Percentiles rank a stretch among this genome's conserved stretches.
Evolutionary conservation across 2,329 filamentous ascomycete species (phyloP).

Genomic region (Penicillium frequentans): DNA sequence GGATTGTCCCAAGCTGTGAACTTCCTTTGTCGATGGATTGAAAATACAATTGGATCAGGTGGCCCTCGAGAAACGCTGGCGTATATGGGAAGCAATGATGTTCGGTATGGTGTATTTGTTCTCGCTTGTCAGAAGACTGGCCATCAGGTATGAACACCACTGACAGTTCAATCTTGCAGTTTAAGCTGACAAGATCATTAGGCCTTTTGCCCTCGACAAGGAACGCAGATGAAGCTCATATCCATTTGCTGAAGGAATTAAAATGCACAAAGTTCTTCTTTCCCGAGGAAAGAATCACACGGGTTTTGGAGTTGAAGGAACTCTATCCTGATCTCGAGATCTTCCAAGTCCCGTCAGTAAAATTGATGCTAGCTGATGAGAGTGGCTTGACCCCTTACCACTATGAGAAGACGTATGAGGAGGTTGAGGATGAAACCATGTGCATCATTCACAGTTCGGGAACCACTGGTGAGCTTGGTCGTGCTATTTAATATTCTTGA

Average conservation of each 20-base stretch:
- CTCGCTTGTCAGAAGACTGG: conserved; percentile 28
- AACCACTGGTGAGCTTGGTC: conserved; percentile 30
- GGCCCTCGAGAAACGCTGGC: conserved; percentile 17
- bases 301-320: conserved; percentile 41
- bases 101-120: conserved; percentile 23
- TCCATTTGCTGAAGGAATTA: conserved; percentile 16
- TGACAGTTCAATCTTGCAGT: background rate
- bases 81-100: conserved; percentile 26
- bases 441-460: conserved; percentile 40
- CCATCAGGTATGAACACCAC: conserved; percentile 14
- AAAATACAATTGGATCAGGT: conserved; percentile 11
- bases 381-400: conserved; percentile 13
- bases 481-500: background rate
- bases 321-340: conserved; percentile 7
- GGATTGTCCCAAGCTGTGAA: conserved; percentile 20
- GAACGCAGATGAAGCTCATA: conserved; percentile 20
- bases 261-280: conserved; percentile 26
- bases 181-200: background rate
- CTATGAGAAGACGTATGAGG: conserved; percentile 19
- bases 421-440: conserved; percentile 24
- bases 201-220: conserved; percentile 22
- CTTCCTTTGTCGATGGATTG: conserved; percentile 22
- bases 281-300: conserved; percentile 24
- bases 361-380: conserved; percentile 9
- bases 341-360: conserved; percentile 9